phyloP scores from a whole-genome alignment of 306 rosid genomes.

The Gastrolobium bilobum region DNA sequence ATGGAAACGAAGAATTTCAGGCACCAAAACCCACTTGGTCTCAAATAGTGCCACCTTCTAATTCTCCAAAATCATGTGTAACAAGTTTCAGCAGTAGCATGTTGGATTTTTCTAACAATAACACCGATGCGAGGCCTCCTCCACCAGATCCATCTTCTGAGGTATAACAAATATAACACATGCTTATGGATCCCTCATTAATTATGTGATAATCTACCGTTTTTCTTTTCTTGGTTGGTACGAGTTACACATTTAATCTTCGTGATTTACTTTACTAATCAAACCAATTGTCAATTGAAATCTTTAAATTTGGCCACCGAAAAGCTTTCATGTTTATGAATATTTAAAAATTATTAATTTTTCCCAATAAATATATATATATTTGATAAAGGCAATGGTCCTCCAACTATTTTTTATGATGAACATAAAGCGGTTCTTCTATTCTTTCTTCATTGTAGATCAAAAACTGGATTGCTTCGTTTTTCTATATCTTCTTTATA shows the following conservation, averaged over 20 bases:
- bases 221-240: constrained; percentile 21
- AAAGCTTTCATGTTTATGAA: constrained; percentile 47
- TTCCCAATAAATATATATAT: not conserved
- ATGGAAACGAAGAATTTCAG: constrained; percentile 63
- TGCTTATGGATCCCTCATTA: too few species aligned
- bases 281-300: not conserved
- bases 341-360: constrained; percentile 20
- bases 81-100: constrained; percentile 83
- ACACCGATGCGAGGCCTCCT: constrained; percentile 58
- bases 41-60: too few species aligned
- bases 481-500: constrained; percentile 30
- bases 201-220: too few species aligned
- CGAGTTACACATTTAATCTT: constrained; percentile 34
- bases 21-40: constrained; percentile 60
- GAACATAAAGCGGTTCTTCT: not conserved
- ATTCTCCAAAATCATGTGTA: constrained; percentile 75
- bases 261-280: constrained; percentile 50
- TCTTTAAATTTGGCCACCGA: constrained; percentile 42
- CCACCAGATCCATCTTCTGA: constrained; percentile 82
- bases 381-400: too few species aligned
- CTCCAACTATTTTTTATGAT: constrained; percentile 27
- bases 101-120: constrained; percentile 84
- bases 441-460: constrained; percentile 22
- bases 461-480: not conserved
- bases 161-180: constrained; percentile 53